A percentile compares a stretch with the other conserved stretches of the same genome.
These are phyloP conservation scores for Arbutus unedo DNA, from an alignment of 148 eudicot species.

Conservation along the genomic window DNA sequence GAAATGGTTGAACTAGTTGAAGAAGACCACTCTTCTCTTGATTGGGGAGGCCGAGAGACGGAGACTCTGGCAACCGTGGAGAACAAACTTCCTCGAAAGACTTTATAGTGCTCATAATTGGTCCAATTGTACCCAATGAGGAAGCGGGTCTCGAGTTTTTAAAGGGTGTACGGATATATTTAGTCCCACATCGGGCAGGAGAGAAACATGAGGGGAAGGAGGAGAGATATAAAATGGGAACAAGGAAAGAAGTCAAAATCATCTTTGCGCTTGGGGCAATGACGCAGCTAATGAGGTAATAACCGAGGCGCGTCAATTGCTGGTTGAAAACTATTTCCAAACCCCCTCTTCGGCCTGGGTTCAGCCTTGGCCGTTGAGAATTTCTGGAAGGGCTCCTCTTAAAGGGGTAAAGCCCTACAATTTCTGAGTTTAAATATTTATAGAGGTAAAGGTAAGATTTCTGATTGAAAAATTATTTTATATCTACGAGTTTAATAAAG, in stretches of 20 bases:
- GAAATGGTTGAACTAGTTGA: no score
- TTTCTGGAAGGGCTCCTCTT: slow-evolving; percentile 1
- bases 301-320: slow-evolving; percentile 13
- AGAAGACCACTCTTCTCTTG: no score
- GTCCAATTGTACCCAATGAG: no score
- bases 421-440: neutral
- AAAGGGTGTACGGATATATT: neutral
- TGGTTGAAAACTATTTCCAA: slow-evolving; percentile 11
- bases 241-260: no score
- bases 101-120: no score
- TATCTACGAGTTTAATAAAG: no score
- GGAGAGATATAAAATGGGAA: neutral
- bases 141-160: no score
- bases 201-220: neutral
- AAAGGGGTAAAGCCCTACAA: slow-evolving; percentile 3
- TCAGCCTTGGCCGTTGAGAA: slow-evolving; percentile 12
- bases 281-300: slow-evolving; percentile 11
- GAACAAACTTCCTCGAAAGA: no score
- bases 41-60: no score
- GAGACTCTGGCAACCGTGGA: no score
- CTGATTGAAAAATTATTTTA: no score
- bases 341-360: slow-evolving; percentile 13
- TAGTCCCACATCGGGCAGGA: neutral
- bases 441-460: no score
- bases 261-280: neutral